Percentiles rank a stretch among this genome's conserved stretches.
Conservation (phyloP, 23 red algal genomes). For the Pyropia haitanensis region DNA sequence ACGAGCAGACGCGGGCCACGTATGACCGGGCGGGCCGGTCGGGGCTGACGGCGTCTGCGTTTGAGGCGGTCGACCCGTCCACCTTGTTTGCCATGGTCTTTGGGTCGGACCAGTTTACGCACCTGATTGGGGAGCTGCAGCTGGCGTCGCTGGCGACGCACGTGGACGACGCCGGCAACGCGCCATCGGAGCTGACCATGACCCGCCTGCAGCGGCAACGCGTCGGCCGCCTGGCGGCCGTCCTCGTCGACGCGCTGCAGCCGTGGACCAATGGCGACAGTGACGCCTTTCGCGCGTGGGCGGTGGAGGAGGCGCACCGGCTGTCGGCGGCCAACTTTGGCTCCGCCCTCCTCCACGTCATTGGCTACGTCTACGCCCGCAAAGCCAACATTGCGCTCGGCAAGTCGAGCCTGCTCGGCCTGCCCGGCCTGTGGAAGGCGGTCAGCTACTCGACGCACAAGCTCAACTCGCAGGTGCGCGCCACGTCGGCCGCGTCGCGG, state of each 20-base stretch:
- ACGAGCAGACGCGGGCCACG: constrained; percentile 32
- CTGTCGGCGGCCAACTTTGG: constrained; percentile 50
- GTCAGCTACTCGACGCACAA: constrained; percentile 56
- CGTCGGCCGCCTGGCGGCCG: constrained; percentile 43
- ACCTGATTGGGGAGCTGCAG: constrained; percentile 63
- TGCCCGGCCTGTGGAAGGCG: constrained; percentile 50
- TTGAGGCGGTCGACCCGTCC: constrained; percentile 59
- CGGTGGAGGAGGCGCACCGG: constrained; percentile 36
- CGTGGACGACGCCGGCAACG: constrained; percentile 67
- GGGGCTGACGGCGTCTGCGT: constrained; percentile 33
- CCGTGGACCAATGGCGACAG: constrained; percentile 55
- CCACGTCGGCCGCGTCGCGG: constrained; percentile 28
- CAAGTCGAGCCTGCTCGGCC: constrained; percentile 37
- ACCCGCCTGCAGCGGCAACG: constrained; percentile 27
- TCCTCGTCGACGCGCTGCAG: constrained; percentile 28
- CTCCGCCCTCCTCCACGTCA: constrained; percentile 56
- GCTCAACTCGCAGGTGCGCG: constrained; percentile 49
- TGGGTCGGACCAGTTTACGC: constrained; percentile 75
- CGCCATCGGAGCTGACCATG: constrained; percentile 33
- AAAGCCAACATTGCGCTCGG: constrained; percentile 64
- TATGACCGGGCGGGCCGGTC: constrained; percentile 51
- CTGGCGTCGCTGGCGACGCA: constrained; percentile 52
- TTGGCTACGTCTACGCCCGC: constrained; percentile 52
- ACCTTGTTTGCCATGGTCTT: constrained; percentile 75
- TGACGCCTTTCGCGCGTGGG: constrained; percentile 62